Evolutionary conservation across 129 eudicot genomes (phyloP).

Genomic region (Flaveria bidentis): DNA sequence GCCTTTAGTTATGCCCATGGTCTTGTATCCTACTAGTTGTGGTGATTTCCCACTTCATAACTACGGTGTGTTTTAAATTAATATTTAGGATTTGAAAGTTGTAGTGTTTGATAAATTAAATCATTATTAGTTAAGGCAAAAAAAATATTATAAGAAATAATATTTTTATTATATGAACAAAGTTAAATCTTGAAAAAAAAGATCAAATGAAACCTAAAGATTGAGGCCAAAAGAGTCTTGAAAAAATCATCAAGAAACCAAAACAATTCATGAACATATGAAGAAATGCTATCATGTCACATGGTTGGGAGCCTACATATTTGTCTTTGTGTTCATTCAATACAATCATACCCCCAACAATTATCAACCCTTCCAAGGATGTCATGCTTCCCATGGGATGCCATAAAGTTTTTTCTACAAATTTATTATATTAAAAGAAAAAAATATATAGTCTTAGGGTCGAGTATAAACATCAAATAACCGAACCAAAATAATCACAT

Average conservation of each 20-base stretch:
- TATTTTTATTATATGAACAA: not conserved
- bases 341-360: constrained; percentile 6
- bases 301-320: constrained; percentile 26
- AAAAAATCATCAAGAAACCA: not conserved
- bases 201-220: not conserved
- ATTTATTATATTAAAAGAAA: not conserved
- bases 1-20: too few relatives aligned
- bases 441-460: too few relatives aligned
- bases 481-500: too few relatives aligned
- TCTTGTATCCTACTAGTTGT: too few relatives aligned
- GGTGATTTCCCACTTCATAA: too few relatives aligned
- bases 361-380: constrained; percentile 4
- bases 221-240: not conserved
- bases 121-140: not conserved
- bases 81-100: too few relatives aligned
- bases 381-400: constrained; percentile 5
- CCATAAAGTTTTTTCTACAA: not conserved
- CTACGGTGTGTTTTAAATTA: too few relatives aligned
- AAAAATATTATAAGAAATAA: not conserved
- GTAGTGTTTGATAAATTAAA: too few relatives aligned
- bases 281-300: constrained; percentile 1
- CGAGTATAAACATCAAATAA: too few relatives aligned
- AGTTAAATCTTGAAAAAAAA: too few relatives aligned
- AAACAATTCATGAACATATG: constrained; percentile 6
- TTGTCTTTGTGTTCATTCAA: constrained; percentile 17